These are phyloP conservation scores for Plasmopara viticola DNA, from an alignment of 352 stramenopile species.

Conservation along the genomic window DNA sequence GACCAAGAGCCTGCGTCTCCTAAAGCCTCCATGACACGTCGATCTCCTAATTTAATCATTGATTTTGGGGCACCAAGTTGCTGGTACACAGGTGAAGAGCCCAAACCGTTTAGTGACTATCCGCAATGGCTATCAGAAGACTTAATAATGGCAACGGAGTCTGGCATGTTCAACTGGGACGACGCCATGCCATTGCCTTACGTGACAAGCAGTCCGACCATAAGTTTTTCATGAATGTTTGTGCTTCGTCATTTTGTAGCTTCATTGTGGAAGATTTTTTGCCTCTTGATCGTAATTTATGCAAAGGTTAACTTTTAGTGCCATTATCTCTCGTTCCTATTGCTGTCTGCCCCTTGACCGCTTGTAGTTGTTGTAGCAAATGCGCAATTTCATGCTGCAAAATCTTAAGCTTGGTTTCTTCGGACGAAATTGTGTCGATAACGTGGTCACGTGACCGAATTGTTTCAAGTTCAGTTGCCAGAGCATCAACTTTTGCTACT, in stretches of 20 bases:
- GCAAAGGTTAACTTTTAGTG: slow-evolving; percentile 12
- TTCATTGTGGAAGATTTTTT: slow-evolving; percentile 11
- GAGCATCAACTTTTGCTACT: slow-evolving; percentile 51
- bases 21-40: slow-evolving; percentile 16
- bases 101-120: slow-evolving; percentile 21
- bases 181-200: slow-evolving; percentile 8
- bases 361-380: slow-evolving; percentile 48
- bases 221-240: slow-evolving; percentile 20
- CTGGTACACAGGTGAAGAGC: slow-evolving; percentile 29
- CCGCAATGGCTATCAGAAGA: slow-evolving; percentile 40
- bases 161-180: slow-evolving; percentile 20
- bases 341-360: slow-evolving; percentile 19
- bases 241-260: slow-evolving; percentile 2
- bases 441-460: slow-evolving; percentile 49
- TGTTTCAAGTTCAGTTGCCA: slow-evolving; percentile 40
- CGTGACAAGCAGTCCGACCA: slow-evolving; percentile 13
- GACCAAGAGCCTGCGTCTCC: slow-evolving; percentile 15
- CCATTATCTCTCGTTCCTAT: slow-evolving; percentile 10
- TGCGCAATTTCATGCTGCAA: slow-evolving; percentile 52
- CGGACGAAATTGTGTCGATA: slow-evolving; percentile 34
- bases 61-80: slow-evolving; percentile 51
- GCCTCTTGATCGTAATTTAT: slow-evolving; percentile 11
- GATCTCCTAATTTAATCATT: slow-evolving; percentile 27
- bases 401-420: slow-evolving; percentile 52
- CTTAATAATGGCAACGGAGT: slow-evolving; percentile 23